Evolutionary conservation across 2,329 filamentous ascomycete species (phyloP), one percentile per base, ranked within the genome.

Genomic region (Mycosphaerelloides madeirae): DNA sequence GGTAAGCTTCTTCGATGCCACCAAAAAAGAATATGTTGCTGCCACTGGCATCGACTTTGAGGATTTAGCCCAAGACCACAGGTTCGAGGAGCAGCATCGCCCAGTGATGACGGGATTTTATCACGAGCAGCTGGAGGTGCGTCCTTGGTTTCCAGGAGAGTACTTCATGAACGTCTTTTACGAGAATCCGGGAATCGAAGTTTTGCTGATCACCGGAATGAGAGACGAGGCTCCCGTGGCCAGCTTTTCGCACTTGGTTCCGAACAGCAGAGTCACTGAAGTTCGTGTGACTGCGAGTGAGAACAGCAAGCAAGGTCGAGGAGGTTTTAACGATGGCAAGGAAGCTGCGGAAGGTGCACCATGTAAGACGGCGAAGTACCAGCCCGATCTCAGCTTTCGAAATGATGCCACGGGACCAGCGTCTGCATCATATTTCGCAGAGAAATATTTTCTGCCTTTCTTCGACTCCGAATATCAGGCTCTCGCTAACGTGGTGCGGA

Each of bases 131-230:
- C 54, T 75, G 31, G 54, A 35, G 20, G 46, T 66, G 54, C 64
- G 65, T 32, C 75, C 77, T 48, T 52, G 37, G 31, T 64, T 82
- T 13, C 74, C 64, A 50, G 62, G 76, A 50, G 70, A 78, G 43
- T 68, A 76, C 54, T 81, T 81, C 48, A 41, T 75, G 31, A 46
- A 67, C 18, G 60, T 74, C 2, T 72, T 82, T 2, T 14, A 64
- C 28, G 44, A 49, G 11, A 66, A 68, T 5, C 49, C 9, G 38
- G 68, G 69, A 58, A 65, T 69, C 2, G 74, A 81, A 44, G 76
- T 82, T 37, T 62, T 84, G 33, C 45, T 84, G 0, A 75, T 85
- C 51, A 83, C 79, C 0, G 80, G 79, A 0, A 77, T 83, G 75
- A 75, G 78, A 67, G 80, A 84, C 38, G 65, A 76, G 37, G 73